A percentile compares a stretch with the other conserved stretches of the same genome.
Conservation (phyloP, 768 basidiomycete species). For the Russula earlei region DNA sequence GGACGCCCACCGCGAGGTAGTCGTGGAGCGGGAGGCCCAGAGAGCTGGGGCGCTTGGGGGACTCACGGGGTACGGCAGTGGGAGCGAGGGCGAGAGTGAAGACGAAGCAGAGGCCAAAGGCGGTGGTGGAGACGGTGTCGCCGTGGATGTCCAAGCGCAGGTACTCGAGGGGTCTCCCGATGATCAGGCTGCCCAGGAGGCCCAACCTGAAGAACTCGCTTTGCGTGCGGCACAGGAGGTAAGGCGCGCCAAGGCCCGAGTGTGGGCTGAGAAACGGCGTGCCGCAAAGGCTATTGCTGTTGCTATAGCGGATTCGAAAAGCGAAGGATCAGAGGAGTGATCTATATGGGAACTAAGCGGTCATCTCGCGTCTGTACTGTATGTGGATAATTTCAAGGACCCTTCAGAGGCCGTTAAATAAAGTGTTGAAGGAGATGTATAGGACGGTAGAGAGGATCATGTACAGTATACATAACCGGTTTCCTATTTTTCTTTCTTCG, state of each 20-base stretch:
- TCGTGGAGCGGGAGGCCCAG: slow-evolving; percentile 22
- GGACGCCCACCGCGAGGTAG: slow-evolving; percentile 29
- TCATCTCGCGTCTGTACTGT: not conserved
- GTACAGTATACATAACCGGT: not conserved
- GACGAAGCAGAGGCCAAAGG: slow-evolving; percentile 12
- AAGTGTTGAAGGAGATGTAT: not conserved
- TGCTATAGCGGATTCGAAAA: not conserved
- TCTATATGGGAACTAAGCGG: not conserved
- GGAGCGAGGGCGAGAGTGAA: slow-evolving; percentile 23
- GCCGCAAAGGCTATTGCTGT: slow-evolving; percentile 12
- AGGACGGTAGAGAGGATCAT: not conserved
- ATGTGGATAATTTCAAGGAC: not conserved
- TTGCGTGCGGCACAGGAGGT: slow-evolving; percentile 32
- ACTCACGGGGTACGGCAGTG: slow-evolving; percentile 44
- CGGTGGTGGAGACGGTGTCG: not conserved
- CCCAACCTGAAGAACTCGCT: not conserved
- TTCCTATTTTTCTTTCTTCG: slow-evolving; percentile 28
- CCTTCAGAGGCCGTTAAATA: slow-evolving; percentile 7
- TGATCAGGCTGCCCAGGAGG: not conserved
- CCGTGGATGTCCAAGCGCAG: not conserved
- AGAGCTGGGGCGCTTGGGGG: slow-evolving; percentile 34
- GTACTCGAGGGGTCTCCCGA: not conserved
- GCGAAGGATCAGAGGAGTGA: not conserved
- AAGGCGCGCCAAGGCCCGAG: slow-evolving; percentile 45
- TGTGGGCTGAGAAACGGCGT: slow-evolving; percentile 48